Percentiles rank a stretch among this genome's conserved stretches.
Evolutionary conservation across 768 basidiomycete species (phyloP).

Genomic region (Mycena rosella): DNA sequence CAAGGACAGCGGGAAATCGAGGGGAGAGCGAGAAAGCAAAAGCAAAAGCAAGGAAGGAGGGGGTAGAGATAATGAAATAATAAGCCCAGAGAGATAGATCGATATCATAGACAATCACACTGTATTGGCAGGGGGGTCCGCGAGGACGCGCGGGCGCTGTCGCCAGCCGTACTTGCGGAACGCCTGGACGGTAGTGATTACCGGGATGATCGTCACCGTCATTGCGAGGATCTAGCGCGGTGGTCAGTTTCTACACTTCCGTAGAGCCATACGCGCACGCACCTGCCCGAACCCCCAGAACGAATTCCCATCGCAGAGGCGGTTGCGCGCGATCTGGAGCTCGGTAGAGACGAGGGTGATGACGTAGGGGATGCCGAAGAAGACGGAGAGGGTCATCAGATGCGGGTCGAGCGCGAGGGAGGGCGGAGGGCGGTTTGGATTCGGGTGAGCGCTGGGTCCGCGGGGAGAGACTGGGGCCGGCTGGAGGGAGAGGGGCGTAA

Average conservation of each 20-base stretch:
- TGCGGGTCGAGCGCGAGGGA: constrained; percentile 6
- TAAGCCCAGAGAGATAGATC: too few species aligned
- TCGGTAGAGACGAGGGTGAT: constrained; percentile 10
- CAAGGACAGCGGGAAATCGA: too few species aligned
- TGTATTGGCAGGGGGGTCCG: too few species aligned
- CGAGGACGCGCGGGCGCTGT: constrained; percentile 24
- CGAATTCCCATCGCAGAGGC: constrained; percentile 20
- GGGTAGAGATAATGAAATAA: too few species aligned
- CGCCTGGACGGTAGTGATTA: constrained; percentile 25
- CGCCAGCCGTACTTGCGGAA: constrained; percentile 30
- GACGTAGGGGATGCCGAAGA: constrained; percentile 13
- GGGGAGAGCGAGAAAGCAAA: too few species aligned
- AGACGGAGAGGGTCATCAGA: not conserved
- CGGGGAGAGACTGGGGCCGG: not conserved
- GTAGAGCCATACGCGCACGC: not conserved
- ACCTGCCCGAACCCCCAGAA: constrained; percentile 48
- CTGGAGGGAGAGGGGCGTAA: not conserved
- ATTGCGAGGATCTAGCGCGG: constrained; percentile 22
- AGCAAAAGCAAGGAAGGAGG: too few species aligned
- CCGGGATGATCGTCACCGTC: constrained; percentile 34
- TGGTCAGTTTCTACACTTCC: not conserved
- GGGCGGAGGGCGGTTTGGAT: not conserved
- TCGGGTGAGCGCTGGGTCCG: not conserved
- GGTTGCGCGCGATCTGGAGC: constrained; percentile 35
- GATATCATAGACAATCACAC: too few species aligned